Conservation (phyloP, 345 rosid species). For the Populus euphratica region DNA sequence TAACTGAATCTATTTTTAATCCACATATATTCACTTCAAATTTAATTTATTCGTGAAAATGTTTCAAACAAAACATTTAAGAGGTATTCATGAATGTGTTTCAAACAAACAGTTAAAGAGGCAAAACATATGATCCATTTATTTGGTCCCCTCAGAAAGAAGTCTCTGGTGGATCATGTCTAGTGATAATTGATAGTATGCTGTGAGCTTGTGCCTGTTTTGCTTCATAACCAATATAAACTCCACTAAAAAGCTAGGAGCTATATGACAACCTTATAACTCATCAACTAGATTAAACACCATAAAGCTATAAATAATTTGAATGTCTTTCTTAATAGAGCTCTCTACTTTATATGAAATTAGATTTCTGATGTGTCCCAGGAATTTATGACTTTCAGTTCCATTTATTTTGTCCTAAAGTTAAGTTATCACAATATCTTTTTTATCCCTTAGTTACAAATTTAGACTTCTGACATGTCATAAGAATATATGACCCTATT, state of each 20-base stretch:
- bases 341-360: neutral
- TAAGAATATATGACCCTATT: neutral
- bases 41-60: neutral
- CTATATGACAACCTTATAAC: neutral
- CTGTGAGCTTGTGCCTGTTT: neutral
- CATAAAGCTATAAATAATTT: neutral
- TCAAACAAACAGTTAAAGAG: neutral
- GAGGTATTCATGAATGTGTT: neutral
- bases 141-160: neutral
- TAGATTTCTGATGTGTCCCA: neutral
- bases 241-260: neutral
- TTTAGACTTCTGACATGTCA: neutral
- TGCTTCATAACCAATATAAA: neutral
- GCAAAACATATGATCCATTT: neutral
- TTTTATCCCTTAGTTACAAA: neutral
- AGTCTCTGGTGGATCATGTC: neutral
- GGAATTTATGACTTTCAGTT: neutral
- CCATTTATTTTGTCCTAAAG: neutral
- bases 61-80: too few species aligned
- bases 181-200: neutral
- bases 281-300: neutral
- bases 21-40: neutral
- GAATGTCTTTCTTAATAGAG: neutral
- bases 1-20: neutral
- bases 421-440: neutral